phyloP scores from a whole-genome alignment of 163 green algal genomes.

The Scenedesmus sp. region DNA sequence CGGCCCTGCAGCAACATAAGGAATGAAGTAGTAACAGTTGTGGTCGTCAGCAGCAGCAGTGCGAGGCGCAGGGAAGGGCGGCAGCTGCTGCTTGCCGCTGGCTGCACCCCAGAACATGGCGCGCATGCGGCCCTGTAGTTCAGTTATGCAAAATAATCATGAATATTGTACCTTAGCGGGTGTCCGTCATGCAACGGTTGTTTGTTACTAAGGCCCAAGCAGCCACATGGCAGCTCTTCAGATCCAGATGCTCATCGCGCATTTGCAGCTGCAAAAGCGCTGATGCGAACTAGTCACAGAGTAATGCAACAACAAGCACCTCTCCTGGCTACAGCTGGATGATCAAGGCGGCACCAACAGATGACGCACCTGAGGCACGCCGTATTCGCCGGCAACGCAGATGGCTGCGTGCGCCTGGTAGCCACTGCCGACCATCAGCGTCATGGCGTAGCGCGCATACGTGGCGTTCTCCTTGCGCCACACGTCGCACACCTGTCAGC shows the following conservation, averaged over 20 bases:
- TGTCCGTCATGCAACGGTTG: too few species aligned
- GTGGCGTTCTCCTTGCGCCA: conserved; percentile 77
- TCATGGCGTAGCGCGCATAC: conserved; percentile 77
- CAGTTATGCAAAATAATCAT: neutral
- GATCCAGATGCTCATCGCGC: too few species aligned
- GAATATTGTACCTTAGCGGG: too few species aligned
- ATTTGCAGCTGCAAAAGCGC: too few species aligned
- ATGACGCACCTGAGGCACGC: conserved; percentile 65
- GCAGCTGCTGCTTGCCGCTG: neutral
- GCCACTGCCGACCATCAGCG: conserved; percentile 62
- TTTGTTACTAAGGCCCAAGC: too few species aligned
- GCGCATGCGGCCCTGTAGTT: neutral
- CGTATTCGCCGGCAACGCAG: conserved; percentile 73
- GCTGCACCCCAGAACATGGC: too few species aligned
- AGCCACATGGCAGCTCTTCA: too few species aligned
- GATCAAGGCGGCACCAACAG: too few species aligned
- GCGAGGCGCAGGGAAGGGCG: neutral
- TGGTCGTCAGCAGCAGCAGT: neutral
- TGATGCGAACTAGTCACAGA: too few species aligned
- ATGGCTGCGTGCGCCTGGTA: conserved; percentile 78
- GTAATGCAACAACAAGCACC: too few species aligned
- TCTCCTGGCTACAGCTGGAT: too few species aligned
- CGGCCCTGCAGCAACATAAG: neutral
- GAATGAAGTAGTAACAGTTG: neutral
- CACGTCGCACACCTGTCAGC: conserved; percentile 67